Conservation (phyloP, 1,284 basidiomycete species). For the Leccinum angustisporum region DNA sequence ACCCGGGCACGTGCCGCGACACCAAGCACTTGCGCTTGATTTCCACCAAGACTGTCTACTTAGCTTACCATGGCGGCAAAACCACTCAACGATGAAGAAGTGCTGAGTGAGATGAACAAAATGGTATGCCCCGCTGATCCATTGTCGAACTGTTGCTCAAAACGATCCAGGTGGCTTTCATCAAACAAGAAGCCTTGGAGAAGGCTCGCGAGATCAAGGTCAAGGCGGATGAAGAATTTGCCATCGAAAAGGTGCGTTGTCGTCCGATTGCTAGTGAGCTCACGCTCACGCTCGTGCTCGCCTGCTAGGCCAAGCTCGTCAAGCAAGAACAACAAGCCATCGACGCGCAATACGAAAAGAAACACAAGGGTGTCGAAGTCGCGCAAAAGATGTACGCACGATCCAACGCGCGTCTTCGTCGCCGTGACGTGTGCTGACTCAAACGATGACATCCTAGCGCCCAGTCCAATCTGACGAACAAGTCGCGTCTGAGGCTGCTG, state of each 20-base stretch:
- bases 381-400: constrained; percentile 88
- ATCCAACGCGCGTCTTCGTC: neutral
- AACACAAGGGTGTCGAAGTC: constrained; percentile 87
- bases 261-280: neutral
- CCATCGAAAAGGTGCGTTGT: constrained; percentile 84
- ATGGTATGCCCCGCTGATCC: constrained; percentile 65
- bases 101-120: constrained; percentile 97
- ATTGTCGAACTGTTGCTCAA: constrained; percentile 3
- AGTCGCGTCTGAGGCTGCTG: constrained; percentile 88
- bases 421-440: neutral
- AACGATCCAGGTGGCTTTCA: constrained; percentile 80
- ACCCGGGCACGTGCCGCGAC: no score
- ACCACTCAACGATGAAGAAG: constrained; percentile 94
- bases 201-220: constrained; percentile 96
- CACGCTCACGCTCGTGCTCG: neutral
- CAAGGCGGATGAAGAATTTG: constrained; percentile 96
- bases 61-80: constrained; percentile 50
- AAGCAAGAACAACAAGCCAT: constrained; percentile 92
- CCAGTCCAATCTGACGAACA: constrained; percentile 95
- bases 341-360: constrained; percentile 91
- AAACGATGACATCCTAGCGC: constrained; percentile 56
- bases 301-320: constrained; percentile 84
- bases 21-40: no score
- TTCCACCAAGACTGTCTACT: constrained; percentile 26
- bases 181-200: constrained; percentile 94